A percentile compares a stretch with the other conserved stretches of the same genome.
Evolutionary conservation across 805 yeast genomes (phyloP).

Genomic region (Starmerella bombicola): DNA sequence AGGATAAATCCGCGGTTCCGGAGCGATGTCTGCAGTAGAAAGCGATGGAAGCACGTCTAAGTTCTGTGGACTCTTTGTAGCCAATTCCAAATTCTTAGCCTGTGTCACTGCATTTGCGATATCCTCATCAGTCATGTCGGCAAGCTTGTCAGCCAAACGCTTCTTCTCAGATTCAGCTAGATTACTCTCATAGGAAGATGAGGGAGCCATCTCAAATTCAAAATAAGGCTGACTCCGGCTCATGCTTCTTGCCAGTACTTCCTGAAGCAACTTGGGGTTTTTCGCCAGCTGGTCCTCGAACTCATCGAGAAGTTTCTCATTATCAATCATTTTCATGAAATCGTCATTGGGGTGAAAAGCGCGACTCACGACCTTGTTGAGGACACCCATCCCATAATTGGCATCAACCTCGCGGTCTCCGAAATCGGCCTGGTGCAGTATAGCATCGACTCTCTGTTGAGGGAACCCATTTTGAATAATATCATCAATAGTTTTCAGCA

Average conservation of each 20-base stretch:
- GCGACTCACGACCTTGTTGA: conserved; percentile 64
- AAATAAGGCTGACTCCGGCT: conserved; percentile 43
- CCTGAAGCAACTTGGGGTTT: conserved; percentile 48
- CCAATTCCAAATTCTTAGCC: conserved; percentile 46
- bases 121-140: conserved; percentile 42
- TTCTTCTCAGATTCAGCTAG: conserved; percentile 45
- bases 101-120: conserved; percentile 44
- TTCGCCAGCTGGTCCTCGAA: conserved; percentile 50
- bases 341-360: conserved; percentile 82
- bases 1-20: conserved; percentile 35
- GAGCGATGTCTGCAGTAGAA: conserved; percentile 57
- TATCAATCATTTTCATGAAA: conserved; percentile 44
- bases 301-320: conserved; percentile 44
- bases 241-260: conserved; percentile 41
- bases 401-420: conserved; percentile 77
- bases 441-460: conserved; percentile 58
- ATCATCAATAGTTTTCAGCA: conserved; percentile 38
- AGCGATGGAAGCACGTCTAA: conserved; percentile 70
- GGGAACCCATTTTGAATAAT: conserved; percentile 38
- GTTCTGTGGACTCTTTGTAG: conserved; percentile 61
- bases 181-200: conserved; percentile 39
- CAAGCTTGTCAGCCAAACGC: conserved; percentile 37
- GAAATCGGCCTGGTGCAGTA: conserved; percentile 77
- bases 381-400: conserved; percentile 70
- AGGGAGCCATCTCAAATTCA: conserved; percentile 67